Evolutionary conservation across 352 stramenopile species (phyloP), one percentile per base, ranked within the genome.

Genomic region (Bremia lactucae): DNA sequence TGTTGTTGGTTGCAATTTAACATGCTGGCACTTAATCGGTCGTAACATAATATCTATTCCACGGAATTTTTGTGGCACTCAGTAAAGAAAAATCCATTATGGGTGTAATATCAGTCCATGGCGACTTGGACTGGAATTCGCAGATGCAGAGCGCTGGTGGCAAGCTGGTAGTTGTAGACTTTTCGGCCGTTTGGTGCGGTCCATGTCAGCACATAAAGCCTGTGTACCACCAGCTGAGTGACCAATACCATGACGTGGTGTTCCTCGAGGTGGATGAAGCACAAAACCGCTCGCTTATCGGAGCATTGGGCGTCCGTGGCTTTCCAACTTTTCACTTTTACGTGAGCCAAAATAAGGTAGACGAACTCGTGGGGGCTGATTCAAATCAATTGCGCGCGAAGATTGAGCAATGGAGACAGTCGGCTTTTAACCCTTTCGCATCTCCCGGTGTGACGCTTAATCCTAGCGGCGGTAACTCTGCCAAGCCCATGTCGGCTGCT

Each of bases 301-400:
- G 63, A 33, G 49, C 74, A 4, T 42, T 92, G 19, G 81, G 77
- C 26, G 78, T 96, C 20, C 69, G 72, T 11, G 80, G 77, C 19
- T 96, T 94, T 58, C 85, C 85, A 16, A 96, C 85, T 2, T 96
- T 96, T 58, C 80, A 91, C 52, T 91, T 96, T 48, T 96, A 96
- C 55, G 59, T 96, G 44, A 91, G 60, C 48, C 68, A 89, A 44
- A 59, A 58, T 48, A 91, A 94, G 62, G 73, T 95, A 26, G 85
- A 95, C 36, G 83, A 95, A 43, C 62, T 94, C 4, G 72, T 86
- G 11, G 85, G 85, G 16, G 83, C 85, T 1, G 83, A 95, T 46
- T 74, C 78, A 29, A 87, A 89, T 38, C 53, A 71, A 41, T 54
- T 95, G 24, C 74, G 77, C 2, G 57, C 75, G 36, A 94, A 94